Evolutionary conservation across 2,329 filamentous ascomycete species (phyloP).

Genomic region (Scedosporium minutisporum): DNA sequence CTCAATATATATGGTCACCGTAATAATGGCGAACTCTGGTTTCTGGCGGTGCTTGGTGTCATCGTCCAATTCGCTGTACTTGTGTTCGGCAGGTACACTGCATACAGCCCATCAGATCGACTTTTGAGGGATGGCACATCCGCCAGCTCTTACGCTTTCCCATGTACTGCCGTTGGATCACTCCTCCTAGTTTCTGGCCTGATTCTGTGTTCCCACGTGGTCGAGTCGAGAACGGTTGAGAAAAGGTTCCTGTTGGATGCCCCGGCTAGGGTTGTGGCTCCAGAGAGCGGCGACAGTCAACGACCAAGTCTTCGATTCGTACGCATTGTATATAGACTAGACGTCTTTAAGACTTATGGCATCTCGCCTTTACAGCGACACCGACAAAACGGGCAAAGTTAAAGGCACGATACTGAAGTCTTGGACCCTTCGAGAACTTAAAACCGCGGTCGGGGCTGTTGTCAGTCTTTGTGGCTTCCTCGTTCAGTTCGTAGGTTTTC

Average conservation of each 20-base stretch:
- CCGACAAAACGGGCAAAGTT: neutral
- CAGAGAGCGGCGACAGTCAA: conserved; percentile 17
- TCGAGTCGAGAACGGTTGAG: conserved; percentile 21
- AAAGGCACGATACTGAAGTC: neutral
- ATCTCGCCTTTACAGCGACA: neutral
- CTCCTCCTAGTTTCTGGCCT: conserved; percentile 17
- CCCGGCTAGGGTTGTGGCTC: conserved; percentile 17
- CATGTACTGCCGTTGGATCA: conserved; percentile 18
- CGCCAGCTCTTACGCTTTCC: conserved; percentile 14
- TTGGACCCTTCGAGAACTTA: neutral
- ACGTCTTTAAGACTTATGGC: neutral
- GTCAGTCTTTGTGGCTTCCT: conserved; percentile 17
- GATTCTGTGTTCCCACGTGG: conserved; percentile 20
- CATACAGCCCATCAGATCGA: conserved; percentile 8
- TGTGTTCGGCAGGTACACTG: conserved; percentile 7
- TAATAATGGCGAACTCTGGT: conserved; percentile 8
- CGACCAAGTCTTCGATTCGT: conserved; percentile 19
- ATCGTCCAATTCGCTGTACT: conserved; percentile 16
- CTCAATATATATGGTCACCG: conserved; percentile 9
- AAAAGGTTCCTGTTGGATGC: conserved; percentile 7
- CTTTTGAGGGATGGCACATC: conserved; percentile 9
- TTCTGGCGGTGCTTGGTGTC: conserved; percentile 12
- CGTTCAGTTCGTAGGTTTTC: conserved; percentile 18
- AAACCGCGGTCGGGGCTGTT: conserved; percentile 6
- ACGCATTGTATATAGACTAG: conserved; percentile 11